Percentiles rank a stretch among this genome's conserved stretches.
phyloP scores from a whole-genome alignment of 2,329 filamentous ascomycete genomes.

The Cryoendolithus antarcticus region DNA sequence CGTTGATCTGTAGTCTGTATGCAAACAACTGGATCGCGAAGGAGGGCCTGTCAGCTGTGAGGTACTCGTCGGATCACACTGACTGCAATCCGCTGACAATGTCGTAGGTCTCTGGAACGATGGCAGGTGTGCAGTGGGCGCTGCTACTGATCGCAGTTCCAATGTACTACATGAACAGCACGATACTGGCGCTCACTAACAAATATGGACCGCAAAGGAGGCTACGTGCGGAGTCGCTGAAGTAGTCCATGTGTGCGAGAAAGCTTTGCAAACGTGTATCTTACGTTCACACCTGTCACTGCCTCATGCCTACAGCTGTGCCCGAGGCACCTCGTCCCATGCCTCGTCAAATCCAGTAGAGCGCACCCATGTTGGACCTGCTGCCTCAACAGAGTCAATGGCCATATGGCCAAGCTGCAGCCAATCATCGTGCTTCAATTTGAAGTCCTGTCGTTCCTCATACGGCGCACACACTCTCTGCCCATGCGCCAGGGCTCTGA shows the following conservation, averaged over 20 bases:
- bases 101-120: constrained; percentile 14
- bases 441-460: constrained; percentile 34
- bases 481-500: constrained; percentile 56
- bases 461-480: constrained; percentile 39
- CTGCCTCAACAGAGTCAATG: constrained; percentile 47
- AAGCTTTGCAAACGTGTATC: too few species aligned
- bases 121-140: constrained; percentile 16
- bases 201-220: constrained; percentile 10
- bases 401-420: constrained; percentile 47
- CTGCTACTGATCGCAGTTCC: constrained; percentile 10
- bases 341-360: constrained; percentile 52
- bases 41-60: constrained; percentile 10
- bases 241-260: too few species aligned
- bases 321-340: constrained; percentile 39
- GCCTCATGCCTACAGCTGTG: background rate
- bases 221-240: background rate
- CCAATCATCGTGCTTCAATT: constrained; percentile 44
- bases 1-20: constrained; percentile 17
- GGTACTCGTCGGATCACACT: constrained; percentile 1
- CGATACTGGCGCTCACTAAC: constrained; percentile 6
- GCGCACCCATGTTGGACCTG: constrained; percentile 46
- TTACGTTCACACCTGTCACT: too few species aligned
- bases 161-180: constrained; percentile 9
- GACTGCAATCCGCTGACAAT: background rate
- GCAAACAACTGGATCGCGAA: constrained; percentile 13